phyloP scores from a whole-genome alignment of 441 rosid species.

The Hura crepitans region DNA sequence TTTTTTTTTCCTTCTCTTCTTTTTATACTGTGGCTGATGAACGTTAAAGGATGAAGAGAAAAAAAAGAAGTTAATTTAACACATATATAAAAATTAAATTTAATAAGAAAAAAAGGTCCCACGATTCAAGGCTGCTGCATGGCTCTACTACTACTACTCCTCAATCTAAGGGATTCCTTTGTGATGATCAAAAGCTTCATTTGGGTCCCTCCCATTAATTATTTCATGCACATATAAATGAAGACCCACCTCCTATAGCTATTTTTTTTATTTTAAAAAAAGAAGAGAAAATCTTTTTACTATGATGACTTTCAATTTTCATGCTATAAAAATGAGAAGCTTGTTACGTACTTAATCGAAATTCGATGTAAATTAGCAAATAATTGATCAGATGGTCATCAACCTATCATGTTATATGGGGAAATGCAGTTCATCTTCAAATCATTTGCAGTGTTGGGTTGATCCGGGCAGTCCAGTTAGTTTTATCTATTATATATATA shows the following conservation, averaged over 20 bases:
- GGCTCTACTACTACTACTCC: conserved; percentile 42
- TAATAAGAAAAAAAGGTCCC: conserved; percentile 31
- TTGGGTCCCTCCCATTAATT: conserved; percentile 55
- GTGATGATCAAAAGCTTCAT: conserved; percentile 35
- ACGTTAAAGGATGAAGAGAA: conserved; percentile 26
- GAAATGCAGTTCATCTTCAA: conserved; percentile 37
- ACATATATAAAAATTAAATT: neutral
- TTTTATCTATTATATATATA: neutral
- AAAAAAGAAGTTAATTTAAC: conserved; percentile 6
- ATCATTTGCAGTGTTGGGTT: conserved; percentile 46
- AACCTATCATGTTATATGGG: conserved; percentile 29
- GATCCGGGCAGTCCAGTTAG: conserved; percentile 38
- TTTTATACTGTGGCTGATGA: conserved; percentile 49
- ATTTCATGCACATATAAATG: conserved; percentile 48
- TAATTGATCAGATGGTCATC: conserved; percentile 32
- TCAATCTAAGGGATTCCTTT: conserved; percentile 74
- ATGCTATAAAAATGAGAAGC: conserved; percentile 21
- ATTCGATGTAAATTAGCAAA: conserved; percentile 29
- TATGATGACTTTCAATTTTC: conserved; percentile 34
- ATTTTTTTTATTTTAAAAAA: too few relatives aligned
- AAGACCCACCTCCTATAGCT: too few relatives aligned
- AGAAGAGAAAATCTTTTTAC: conserved; percentile 13
- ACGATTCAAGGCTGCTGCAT: conserved; percentile 47
- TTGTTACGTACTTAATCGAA: conserved; percentile 33
- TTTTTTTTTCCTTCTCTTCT: conserved; percentile 39